phyloP scores from a whole-genome alignment of 306 rosid genomes.

The Prunus campanulata region DNA sequence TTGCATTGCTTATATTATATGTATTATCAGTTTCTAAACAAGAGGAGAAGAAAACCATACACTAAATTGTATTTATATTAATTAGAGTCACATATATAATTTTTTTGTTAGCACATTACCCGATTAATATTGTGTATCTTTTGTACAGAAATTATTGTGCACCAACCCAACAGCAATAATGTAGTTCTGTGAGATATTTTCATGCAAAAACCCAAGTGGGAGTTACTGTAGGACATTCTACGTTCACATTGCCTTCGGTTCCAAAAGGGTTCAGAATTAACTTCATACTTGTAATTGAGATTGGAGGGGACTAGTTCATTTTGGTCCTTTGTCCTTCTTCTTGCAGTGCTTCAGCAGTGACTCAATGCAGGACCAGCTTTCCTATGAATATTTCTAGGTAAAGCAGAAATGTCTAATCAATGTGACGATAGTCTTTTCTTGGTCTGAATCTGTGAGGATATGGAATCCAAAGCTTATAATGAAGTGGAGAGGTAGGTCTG shows the following conservation, averaged over 20 bases:
- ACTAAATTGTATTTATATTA: too few relatives aligned
- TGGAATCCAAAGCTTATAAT: slow-evolving; percentile 11
- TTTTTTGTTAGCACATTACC: too few relatives aligned
- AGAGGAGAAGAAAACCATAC: too few relatives aligned
- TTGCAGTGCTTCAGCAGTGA: background rate
- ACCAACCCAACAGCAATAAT: too few relatives aligned
- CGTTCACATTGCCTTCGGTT: background rate
- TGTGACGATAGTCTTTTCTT: too few relatives aligned
- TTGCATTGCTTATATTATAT: too few relatives aligned
- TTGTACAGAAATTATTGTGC: too few relatives aligned
- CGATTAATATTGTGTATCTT: too few relatives aligned
- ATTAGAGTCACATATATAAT: too few relatives aligned
- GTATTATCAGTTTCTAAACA: too few relatives aligned
- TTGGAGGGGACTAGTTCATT: background rate
- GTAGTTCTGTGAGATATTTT: too few relatives aligned
- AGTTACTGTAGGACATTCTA: slow-evolving; percentile 10
- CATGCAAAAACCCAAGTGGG: background rate
- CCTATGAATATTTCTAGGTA: background rate
- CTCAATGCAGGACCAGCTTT: slow-evolving; percentile 5
- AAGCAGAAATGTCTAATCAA: slow-evolving; percentile 14
- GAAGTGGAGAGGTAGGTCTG: background rate
- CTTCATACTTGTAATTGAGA: slow-evolving; percentile 11
- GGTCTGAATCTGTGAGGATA: background rate
- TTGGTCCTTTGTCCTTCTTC: background rate
- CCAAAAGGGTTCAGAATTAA: background rate